phyloP scores from a whole-genome alignment of 148 eudicot species.

The Diospyros lotus region DNA sequence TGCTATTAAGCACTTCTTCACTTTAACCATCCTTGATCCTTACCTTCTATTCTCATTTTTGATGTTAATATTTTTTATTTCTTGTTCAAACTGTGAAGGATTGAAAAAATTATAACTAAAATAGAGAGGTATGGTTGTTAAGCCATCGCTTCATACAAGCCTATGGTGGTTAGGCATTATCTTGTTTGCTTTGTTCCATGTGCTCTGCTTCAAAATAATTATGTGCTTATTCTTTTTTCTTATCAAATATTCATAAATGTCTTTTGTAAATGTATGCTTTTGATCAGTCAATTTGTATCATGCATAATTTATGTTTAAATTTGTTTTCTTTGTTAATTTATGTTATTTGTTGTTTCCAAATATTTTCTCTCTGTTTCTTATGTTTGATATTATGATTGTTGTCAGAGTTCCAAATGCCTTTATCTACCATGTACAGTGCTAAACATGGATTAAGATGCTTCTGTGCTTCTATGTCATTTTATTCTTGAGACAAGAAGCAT shows the following conservation, averaged over 20 bases:
- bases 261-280: background rate
- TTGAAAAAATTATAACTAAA: background rate
- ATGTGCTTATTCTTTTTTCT: background rate
- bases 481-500: background rate
- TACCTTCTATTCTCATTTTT: no score
- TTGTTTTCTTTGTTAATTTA: background rate
- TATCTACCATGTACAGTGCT: background rate
- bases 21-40: no score
- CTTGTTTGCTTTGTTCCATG: background rate
- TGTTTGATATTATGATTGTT: no score
- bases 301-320: background rate
- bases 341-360: background rate
- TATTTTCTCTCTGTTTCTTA: background rate
- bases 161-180: conserved; percentile 8
- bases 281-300: background rate
- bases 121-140: background rate
- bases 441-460: background rate
- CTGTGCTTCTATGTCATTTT: background rate
- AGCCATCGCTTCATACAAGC: background rate
- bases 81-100: no score
- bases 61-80: no score
- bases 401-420: no score
- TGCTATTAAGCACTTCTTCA: no score
- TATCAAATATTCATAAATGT: background rate
- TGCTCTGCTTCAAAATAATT: background rate